A percentile compares a stretch with the other conserved stretches of the same genome.
Evolutionary conservation across 1,284 basidiomycete genomes (phyloP).

Genomic region (Fereydounia khargensis): DNA sequence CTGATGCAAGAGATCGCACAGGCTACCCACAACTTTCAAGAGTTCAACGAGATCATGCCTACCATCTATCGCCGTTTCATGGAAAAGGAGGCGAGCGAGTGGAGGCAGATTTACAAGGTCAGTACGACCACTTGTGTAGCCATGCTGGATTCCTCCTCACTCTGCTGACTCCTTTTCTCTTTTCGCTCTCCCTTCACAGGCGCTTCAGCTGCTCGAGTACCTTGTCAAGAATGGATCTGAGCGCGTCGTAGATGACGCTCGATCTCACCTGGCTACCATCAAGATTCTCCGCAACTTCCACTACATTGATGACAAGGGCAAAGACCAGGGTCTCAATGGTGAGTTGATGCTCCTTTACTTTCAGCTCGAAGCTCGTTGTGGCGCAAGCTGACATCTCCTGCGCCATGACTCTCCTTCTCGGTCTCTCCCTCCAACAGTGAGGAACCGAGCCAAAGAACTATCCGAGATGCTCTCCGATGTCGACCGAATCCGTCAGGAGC

Average conservation of each 20-base stretch:
- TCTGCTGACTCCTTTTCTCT: no score
- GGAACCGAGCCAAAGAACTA: slow-evolving; percentile 88
- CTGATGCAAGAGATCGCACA: slow-evolving; percentile 98
- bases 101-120: slow-evolving; percentile 96
- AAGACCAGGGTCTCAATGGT: slow-evolving; percentile 94
- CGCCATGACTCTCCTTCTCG: no score
- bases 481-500: slow-evolving; percentile 82
- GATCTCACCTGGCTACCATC: slow-evolving; percentile 94
- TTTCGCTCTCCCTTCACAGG: no score
- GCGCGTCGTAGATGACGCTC: slow-evolving; percentile 97
- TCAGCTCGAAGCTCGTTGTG: no score
- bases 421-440: no score
- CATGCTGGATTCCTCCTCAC: slow-evolving; percentile 62
- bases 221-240: slow-evolving; percentile 93
- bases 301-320: slow-evolving; percentile 89
- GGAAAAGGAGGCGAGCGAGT: slow-evolving; percentile 94
- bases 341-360: no score
- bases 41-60: slow-evolving; percentile 99
- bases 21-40: slow-evolving; percentile 91
- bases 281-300: slow-evolving; percentile 99
- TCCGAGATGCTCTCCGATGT: slow-evolving; percentile 85
- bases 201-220: slow-evolving; percentile 93
- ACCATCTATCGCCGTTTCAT: slow-evolving; percentile 78
- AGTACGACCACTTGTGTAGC: slow-evolving; percentile 12
- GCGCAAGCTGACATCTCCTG: no score